phyloP scores from a whole-genome alignment of 805 yeast species.

The Kazachstania bromeliacearum region DNA sequence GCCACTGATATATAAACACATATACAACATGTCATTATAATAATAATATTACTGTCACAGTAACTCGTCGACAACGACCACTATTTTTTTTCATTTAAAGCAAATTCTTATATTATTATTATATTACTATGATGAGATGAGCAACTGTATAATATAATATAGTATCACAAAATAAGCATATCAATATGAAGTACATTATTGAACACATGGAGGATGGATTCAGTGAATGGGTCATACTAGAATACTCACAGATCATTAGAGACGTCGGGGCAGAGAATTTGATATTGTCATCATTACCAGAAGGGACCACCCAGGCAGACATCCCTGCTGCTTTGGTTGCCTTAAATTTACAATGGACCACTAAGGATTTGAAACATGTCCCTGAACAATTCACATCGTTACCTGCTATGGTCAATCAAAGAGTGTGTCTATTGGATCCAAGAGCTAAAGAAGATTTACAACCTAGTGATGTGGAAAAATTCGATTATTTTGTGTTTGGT shows the following conservation, averaged over 20 bases:
- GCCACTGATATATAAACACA: too few relatives aligned
- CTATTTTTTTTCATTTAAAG: not conserved
- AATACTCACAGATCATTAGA: slow-evolving; percentile 69
- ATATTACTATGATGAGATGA: not conserved
- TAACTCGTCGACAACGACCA: not conserved
- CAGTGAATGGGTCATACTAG: slow-evolving; percentile 91
- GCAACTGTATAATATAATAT: not conserved
- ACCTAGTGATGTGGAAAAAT: slow-evolving; percentile 56
- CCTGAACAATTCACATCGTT: slow-evolving; percentile 31
- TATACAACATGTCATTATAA: too few relatives aligned
- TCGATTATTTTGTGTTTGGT: slow-evolving; percentile 89
- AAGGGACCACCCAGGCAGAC: slow-evolving; percentile 45
- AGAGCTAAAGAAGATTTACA: slow-evolving; percentile 64
- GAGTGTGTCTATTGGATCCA: slow-evolving; percentile 84
- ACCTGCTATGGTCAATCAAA: slow-evolving; percentile 34
- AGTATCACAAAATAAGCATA: not conserved
- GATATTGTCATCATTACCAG: slow-evolving; percentile 67
- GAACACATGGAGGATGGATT: slow-evolving; percentile 98
- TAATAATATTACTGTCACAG: not conserved
- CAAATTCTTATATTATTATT: too few relatives aligned
- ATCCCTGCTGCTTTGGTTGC: slow-evolving; percentile 54
- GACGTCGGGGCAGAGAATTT: slow-evolving; percentile 77
- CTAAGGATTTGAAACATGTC: slow-evolving; percentile 50
- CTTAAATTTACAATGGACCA: slow-evolving; percentile 74
- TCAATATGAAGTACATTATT: slow-evolving; percentile 75